Base-by-base conservation (phyloP, 2,329 filamentous ascomycete species). In the Fonsecaea multimorphosa region DNA sequence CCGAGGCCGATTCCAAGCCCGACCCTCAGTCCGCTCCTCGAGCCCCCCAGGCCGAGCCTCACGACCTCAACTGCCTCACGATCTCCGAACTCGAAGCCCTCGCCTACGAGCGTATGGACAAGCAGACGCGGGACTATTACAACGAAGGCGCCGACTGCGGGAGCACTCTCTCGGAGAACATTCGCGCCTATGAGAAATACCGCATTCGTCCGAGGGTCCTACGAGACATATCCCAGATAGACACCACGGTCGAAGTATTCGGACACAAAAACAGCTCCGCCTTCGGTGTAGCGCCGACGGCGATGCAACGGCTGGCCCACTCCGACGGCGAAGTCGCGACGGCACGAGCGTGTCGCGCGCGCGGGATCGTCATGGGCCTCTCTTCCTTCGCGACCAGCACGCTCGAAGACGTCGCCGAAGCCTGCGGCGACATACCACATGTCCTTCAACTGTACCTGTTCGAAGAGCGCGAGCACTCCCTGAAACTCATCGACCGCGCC, bases 391-490 rank as follows among this genome's bases (percentile, higher is more conserved):
- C 80, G 11, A 83, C 78, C 7, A 75, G 73, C 24, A 73, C 75
- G 0, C 73, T 82, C 36, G 78, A 81, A 61, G 78, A 82, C 24
- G 81, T 85, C 0, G 74, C 76, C 1, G 72, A 75, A 0, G 74
- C 82, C 70, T 76, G 7, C 70, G 75, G 6, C 67, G 78, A 49
- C 73, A 74, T 68, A 27, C 60, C 66, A 1, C 61, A 69, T 69
- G 78, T 78, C 11, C 81, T 85, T 71, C 84, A 86, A 69, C 73
- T 86, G 51, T 84, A 81, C 70, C 76, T 84, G 11, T 76, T 85
- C 57, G 80, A 82, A 67, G 80, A 85, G 68, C 75, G 81, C 7
- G 67, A 72, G 12, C 76, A 78, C 5, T 79, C 74, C 0, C 57
- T 74, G 7, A 75, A 77, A 53, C 70, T 82, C 53, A 70, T 82